Evolutionary conservation across 352 stramenopile species (phyloP).

Genomic region (Globisporangium viniferum): DNA sequence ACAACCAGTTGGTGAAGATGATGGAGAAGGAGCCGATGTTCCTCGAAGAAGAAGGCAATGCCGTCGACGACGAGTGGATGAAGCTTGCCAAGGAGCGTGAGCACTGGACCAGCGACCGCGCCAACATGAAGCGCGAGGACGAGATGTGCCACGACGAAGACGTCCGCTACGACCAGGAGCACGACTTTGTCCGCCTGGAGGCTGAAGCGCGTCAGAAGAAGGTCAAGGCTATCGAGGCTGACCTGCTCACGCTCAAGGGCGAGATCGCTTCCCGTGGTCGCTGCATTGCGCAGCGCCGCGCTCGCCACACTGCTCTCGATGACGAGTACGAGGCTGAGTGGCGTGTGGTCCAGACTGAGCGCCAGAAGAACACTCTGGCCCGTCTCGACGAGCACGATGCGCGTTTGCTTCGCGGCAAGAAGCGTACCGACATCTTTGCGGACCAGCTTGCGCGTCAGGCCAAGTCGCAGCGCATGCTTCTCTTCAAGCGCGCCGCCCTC

Average conservation of each 20-base stretch:
- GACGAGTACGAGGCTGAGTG: slow-evolving; percentile 86
- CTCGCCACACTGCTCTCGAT: slow-evolving; percentile 70
- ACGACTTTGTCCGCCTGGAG: slow-evolving; percentile 78
- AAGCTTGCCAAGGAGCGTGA: slow-evolving; percentile 87
- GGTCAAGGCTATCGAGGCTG: slow-evolving; percentile 75
- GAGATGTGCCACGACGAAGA: slow-evolving; percentile 86
- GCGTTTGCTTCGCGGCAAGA: slow-evolving; percentile 75
- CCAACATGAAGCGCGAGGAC: slow-evolving; percentile 89
- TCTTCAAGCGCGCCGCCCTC: slow-evolving; percentile 84
- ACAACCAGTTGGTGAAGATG: slow-evolving; percentile 79
- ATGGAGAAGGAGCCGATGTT: slow-evolving; percentile 76
- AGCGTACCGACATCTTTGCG: slow-evolving; percentile 78
- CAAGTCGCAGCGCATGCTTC: slow-evolving; percentile 82
- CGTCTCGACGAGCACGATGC: slow-evolving; percentile 67
- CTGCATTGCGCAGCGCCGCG: slow-evolving; percentile 71
- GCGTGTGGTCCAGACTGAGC: slow-evolving; percentile 65
- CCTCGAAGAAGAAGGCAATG: slow-evolving; percentile 79
- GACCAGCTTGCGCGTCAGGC: slow-evolving; percentile 78
- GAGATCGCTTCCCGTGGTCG: slow-evolving; percentile 71
- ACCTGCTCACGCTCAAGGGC: slow-evolving; percentile 73
- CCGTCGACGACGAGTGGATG: slow-evolving; percentile 86
- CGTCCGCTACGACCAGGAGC: slow-evolving; percentile 79
- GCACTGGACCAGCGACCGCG: slow-evolving; percentile 84
- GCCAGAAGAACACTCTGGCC: slow-evolving; percentile 55
- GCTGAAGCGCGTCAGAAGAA: slow-evolving; percentile 79